Conservation (phyloP, 108 stramenopile species). For the Conticribra weissflogii region DNA sequence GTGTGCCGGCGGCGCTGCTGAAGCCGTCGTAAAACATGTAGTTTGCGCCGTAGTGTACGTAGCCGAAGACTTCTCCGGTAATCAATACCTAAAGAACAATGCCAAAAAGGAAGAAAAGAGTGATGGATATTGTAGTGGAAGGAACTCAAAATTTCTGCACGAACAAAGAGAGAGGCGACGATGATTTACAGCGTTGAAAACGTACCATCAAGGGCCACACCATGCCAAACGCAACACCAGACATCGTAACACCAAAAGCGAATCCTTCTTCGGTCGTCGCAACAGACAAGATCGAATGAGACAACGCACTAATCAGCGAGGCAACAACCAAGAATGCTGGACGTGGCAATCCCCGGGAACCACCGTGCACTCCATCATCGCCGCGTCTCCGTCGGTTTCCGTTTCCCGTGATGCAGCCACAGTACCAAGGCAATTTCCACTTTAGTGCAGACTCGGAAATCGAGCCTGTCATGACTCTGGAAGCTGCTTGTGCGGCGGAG, state of each 20-base stretch:
- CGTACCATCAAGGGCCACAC: slow-evolving; percentile 83
- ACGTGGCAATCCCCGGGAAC: slow-evolving; percentile 64
- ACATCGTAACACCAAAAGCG: slow-evolving; percentile 70
- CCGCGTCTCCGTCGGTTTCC: not conserved
- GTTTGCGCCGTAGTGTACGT: slow-evolving; percentile 73
- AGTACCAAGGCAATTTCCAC: slow-evolving; percentile 57
- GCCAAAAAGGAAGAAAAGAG: not conserved
- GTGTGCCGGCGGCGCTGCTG: slow-evolving; percentile 80
- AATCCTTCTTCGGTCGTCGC: slow-evolving; percentile 61
- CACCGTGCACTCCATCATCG: slow-evolving; percentile 1
- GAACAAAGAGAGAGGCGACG: too few species aligned
- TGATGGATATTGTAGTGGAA: not conserved
- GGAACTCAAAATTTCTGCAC: not conserved
- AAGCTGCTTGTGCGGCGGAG: slow-evolving; percentile 78
- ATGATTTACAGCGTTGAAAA: too few species aligned
- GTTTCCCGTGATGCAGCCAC: slow-evolving; percentile 32
- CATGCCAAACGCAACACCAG: slow-evolving; percentile 85
- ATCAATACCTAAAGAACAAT: slow-evolving; percentile 49
- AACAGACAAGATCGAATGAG: slow-evolving; percentile 68
- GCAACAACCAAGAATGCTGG: slow-evolving; percentile 78
- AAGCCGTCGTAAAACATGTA: slow-evolving; percentile 90
- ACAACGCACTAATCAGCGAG: slow-evolving; percentile 57
- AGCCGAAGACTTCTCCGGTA: slow-evolving; percentile 75
- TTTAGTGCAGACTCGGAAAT: slow-evolving; percentile 63
- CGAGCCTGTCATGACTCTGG: slow-evolving; percentile 73